A percentile compares a stretch with the other conserved stretches of the same genome.
phyloP scores from a whole-genome alignment of 192 early-diverging fungal species.

The Backusella mclennaniae region DNA sequence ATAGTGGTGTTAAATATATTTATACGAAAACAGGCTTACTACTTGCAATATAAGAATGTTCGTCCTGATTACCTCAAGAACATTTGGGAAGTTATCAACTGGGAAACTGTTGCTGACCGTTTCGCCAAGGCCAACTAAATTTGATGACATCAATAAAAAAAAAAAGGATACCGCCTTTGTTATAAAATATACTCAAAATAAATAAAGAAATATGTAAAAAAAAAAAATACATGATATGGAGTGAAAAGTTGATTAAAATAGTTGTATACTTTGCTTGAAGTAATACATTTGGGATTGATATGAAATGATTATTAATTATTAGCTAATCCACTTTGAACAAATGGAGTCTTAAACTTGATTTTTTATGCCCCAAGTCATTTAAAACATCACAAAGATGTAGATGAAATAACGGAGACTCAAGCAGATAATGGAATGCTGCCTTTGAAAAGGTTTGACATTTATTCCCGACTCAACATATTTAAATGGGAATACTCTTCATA shows the following conservation, averaged over 20 bases:
- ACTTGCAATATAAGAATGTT: conserved; percentile 97
- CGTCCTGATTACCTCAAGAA: conserved; percentile 95
- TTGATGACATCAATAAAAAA: background rate
- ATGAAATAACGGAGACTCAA: background rate
- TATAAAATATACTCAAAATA: background rate
- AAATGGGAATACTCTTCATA: background rate
- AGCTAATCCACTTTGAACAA: background rate
- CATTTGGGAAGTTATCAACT: conserved; percentile 96
- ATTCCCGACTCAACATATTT: background rate
- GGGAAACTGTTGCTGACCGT: conserved; percentile 91
- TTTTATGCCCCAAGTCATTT: background rate
- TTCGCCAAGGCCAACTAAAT: conserved; percentile 67
- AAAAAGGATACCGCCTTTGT: background rate
- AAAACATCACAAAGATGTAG: background rate
- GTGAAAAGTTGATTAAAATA: background rate
- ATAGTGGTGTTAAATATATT: conserved; percentile 10
- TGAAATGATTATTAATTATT: background rate
- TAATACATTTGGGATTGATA: background rate
- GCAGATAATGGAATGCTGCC: background rate
- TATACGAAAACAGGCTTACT: conserved; percentile 68
- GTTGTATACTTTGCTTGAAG: background rate
- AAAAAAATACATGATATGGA: background rate
- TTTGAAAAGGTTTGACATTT: background rate
- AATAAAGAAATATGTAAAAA: background rate
- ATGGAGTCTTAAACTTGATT: background rate